Conservation (phyloP, 2,329 filamentous ascomycete species). For the Davidsoniella eucalypti region DNA sequence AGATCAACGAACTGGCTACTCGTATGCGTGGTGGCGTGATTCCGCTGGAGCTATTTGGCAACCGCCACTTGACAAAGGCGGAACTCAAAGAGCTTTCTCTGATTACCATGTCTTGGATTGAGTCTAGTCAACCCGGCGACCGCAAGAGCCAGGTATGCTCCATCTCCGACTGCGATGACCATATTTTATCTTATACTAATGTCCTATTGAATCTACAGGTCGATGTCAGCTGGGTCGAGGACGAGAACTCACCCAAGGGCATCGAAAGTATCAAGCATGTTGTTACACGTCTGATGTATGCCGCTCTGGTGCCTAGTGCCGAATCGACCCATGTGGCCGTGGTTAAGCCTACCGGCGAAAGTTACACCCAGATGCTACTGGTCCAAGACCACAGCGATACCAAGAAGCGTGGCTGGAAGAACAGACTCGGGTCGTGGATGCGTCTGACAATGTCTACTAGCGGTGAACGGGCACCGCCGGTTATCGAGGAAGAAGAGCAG, state of each 20-base stretch:
- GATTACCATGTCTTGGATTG: conserved; percentile 20
- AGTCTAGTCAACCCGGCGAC: not conserved
- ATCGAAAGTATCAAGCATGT: conserved; percentile 12
- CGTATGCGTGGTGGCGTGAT: conserved; percentile 18
- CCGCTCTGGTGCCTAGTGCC: not conserved
- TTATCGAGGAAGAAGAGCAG: not conserved
- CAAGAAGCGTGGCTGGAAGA: conserved; percentile 9
- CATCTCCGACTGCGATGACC: not conserved
- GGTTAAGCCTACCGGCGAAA: not conserved
- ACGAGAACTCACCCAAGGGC: not conserved
- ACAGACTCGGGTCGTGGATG: conserved; percentile 8
- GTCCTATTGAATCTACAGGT: not conserved
- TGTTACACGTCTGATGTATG: conserved; percentile 9
- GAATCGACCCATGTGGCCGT: not conserved
- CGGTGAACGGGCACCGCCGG: not conserved
- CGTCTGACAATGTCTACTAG: conserved; percentile 6
- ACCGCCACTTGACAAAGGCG: conserved; percentile 12
- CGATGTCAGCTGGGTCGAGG: conserved; percentile 10
- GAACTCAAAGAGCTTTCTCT: conserved; percentile 19
- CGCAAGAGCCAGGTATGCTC: not conserved
- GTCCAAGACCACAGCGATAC: conserved; percentile 5
- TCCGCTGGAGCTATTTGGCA: conserved; percentile 15
- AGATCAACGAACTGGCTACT: conserved; percentile 20
- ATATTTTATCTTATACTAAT: not conserved
- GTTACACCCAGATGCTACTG: not conserved